phyloP scores from a whole-genome alignment of 495 filamentous ascomycete species.

The Tuber magnatum region DNA sequence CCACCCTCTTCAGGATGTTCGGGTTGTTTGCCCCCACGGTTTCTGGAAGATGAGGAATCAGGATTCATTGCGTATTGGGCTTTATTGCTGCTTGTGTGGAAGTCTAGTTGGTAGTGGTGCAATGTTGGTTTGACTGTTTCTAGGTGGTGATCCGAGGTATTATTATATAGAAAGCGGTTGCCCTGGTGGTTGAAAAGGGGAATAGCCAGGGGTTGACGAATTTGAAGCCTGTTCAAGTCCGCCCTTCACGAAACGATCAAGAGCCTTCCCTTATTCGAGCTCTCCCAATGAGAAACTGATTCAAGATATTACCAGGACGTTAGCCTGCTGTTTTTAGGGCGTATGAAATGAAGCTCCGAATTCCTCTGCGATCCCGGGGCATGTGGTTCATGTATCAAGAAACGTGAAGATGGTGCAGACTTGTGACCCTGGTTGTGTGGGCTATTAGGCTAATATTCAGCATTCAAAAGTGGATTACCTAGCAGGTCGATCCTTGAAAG shows the following conservation, averaged over 20 bases:
- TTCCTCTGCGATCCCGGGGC: background rate
- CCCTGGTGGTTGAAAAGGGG: background rate
- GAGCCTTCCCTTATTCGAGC: no score
- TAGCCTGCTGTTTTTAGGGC: accelerated
- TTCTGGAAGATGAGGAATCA: background rate
- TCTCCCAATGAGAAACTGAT: background rate
- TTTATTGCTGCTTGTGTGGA: background rate
- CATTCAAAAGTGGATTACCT: background rate
- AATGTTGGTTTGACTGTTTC: background rate
- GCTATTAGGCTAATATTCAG: background rate
- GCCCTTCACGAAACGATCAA: background rate
- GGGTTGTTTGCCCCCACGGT: background rate
- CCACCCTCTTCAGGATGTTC: background rate
- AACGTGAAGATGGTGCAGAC: background rate
- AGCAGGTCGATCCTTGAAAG: background rate
- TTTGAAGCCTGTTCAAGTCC: background rate
- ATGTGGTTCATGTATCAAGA: background rate
- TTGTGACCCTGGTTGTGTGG: background rate
- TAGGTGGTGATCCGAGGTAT: background rate
- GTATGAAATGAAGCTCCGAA: background rate
- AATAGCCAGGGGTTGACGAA: background rate
- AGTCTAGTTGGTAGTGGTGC: background rate
- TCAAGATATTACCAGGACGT: background rate
- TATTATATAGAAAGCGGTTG: background rate
- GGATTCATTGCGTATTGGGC: background rate